Base-by-base conservation (phyloP, 768 basidiomycete species). In the Hortiboletus campestris region DNA sequence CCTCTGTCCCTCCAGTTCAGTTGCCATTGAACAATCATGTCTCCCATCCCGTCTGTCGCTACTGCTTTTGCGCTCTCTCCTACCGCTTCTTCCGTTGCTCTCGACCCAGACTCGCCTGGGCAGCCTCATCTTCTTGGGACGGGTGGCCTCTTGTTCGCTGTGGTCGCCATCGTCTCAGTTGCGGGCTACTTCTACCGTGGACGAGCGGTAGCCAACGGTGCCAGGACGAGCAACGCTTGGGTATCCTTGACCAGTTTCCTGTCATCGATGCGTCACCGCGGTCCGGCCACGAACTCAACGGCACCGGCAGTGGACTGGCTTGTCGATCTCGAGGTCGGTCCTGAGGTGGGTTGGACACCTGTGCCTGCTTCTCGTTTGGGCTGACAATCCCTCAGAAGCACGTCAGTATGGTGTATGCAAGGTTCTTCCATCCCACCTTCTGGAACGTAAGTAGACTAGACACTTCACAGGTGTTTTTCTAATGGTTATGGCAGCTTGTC, bases 391-490 rank as follows among this genome's bases (percentile, higher is more conserved):
- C 1, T 11, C 22, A 59, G 41, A 29, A 60, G 16, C 56, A 68
- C 22, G 55, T 66, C 6, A 63, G 35, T 14, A 66, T 63, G 60
- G 55, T 67, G 0, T 65, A 67, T 31, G 63, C 63, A 1, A 62
- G 36, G 38, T 58, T 44, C 48, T 67, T 67, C 36, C 65, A 67
- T 34, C 66, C 66, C 3, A 57, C 48, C 1, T 43, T 42, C 19
- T 67, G 65, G 65, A 56, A 62, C 39, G 65, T 62, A 19, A 43
- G 60, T 47, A 17, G 0, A 31, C 16, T 39, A 1, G 5, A 17
- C 14, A 28, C 43, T 11, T 1, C 20, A 0, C 13, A 4, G 5
- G 17, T 32, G 11, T 10, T 34, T 13, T 19, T 6, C 16, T 50
- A 10, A 56, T 16, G 14, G 8, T 43, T 4, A 1, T 11, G 4